Percentiles rank a stretch among this genome's conserved stretches.
These are phyloP conservation scores for Saccharomyces kudriavzevii DNA, from an alignment of 805 yeast species.

Conservation along the genomic window DNA sequence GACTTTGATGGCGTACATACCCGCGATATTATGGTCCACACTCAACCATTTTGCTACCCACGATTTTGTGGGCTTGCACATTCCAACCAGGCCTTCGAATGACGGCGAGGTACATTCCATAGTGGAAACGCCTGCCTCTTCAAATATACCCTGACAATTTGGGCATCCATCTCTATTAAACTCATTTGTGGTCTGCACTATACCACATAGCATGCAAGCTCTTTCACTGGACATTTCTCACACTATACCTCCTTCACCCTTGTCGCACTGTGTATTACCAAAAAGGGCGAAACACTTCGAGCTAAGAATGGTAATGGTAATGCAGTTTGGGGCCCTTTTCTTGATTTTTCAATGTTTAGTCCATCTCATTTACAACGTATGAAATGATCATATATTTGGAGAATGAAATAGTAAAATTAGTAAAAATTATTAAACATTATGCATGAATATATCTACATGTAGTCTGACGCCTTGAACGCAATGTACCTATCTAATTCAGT, in stretches of 20 bases:
- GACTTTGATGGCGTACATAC: conserved; percentile 88
- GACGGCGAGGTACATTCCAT: conserved; percentile 94
- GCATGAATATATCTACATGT: not conserved
- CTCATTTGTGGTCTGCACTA: conserved; percentile 71
- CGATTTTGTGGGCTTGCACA: conserved; percentile 73
- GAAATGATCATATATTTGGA: not conserved
- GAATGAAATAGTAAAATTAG: not conserved
- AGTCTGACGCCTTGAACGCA: not conserved
- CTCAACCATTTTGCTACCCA: conserved; percentile 98
- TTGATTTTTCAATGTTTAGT: not conserved
- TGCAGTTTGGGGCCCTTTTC: not conserved
- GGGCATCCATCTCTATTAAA: conserved; percentile 90
- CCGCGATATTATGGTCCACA: conserved; percentile 80
- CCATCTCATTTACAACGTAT: not conserved
- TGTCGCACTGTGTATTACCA: not conserved
- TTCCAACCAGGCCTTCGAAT: conserved; percentile 89
- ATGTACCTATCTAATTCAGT: not conserved
- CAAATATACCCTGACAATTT: conserved; percentile 85
- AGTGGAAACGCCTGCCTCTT: conserved; percentile 74
- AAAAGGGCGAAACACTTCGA: no score
- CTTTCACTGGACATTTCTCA: conserved; percentile 45
- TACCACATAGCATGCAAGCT: conserved; percentile 96
- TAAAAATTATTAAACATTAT: not conserved
- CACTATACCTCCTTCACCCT: not conserved
- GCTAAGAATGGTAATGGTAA: not conserved